Conservation (phyloP, 371 early-diverging fungal species). For the Choanephora cucurbitarum region DNA sequence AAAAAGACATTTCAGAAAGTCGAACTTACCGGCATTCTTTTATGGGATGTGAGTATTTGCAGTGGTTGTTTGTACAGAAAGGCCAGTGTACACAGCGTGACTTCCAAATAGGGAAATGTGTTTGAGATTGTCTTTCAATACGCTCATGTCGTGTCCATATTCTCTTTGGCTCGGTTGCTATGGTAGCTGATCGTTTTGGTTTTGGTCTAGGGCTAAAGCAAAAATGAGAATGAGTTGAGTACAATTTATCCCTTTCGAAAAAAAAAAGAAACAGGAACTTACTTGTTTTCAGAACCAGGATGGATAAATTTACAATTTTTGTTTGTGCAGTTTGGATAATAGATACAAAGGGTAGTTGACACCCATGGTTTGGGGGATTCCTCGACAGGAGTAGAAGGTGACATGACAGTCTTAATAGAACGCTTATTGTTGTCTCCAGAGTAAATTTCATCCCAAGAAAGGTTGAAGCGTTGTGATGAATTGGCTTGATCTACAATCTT, state of each 20-base stretch:
- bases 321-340: constrained; percentile 62
- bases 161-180: constrained; percentile 17
- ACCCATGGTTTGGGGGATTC: not conserved
- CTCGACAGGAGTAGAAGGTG: not conserved
- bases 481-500: not conserved
- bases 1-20: not conserved
- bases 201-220: constrained; percentile 2
- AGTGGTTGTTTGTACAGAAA: constrained; percentile 61
- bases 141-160: constrained; percentile 32
- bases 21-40: constrained; percentile 53
- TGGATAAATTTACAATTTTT: constrained; percentile 59
- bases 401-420: not conserved
- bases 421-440: not conserved
- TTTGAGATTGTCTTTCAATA: constrained; percentile 43
- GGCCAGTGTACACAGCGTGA: constrained; percentile 62
- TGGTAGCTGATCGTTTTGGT: constrained; percentile 7
- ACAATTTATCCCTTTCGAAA: not conserved
- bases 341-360: constrained; percentile 40
- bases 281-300: constrained; percentile 52
- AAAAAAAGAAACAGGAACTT: constrained; percentile 16
- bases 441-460: constrained; percentile 8
- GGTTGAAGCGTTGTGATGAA: not conserved
- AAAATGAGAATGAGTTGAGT: not conserved
- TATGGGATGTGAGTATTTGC: constrained; percentile 59
- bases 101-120: constrained; percentile 43